Conservation (phyloP, 2,329 filamentous ascomycete genomes). For the Talaromyces sp. region DNA sequence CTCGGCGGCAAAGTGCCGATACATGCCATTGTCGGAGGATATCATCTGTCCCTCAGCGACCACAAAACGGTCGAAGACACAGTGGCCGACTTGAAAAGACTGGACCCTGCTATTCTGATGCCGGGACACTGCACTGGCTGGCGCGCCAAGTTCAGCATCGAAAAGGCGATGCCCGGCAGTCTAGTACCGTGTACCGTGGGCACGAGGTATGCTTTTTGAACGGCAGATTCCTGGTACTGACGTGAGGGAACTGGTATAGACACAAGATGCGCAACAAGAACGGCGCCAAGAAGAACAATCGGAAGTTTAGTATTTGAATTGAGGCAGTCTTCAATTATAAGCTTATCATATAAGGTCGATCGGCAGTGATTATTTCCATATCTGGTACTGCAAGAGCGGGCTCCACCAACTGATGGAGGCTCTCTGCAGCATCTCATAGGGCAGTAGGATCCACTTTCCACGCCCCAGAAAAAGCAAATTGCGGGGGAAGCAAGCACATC, state of each 20-base stretch:
- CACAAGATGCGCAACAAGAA: not conserved
- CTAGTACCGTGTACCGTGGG: slow-evolving; percentile 49
- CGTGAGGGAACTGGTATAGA: not conserved
- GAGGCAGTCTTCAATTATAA: not conserved
- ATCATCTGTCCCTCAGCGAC: slow-evolving; percentile 46
- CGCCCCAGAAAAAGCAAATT: not conserved
- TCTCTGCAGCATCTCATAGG: not conserved
- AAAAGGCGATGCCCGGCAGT: slow-evolving; percentile 45
- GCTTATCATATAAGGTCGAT: not conserved
- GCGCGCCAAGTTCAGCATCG: slow-evolving; percentile 49
- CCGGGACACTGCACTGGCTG: slow-evolving; percentile 54
- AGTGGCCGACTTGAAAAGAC: slow-evolving; percentile 42
- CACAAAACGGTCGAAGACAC: slow-evolving; percentile 40
- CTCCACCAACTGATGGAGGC: not conserved
- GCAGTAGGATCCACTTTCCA: not conserved
- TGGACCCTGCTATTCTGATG: slow-evolving; percentile 45
- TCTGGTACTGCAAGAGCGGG: not conserved
- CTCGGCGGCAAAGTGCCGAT: slow-evolving; percentile 33
- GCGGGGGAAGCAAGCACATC: not conserved
- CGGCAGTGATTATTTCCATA: not conserved
- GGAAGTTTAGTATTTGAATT: not conserved
- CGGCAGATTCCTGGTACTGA: not conserved
- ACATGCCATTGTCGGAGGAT: slow-evolving; percentile 49
- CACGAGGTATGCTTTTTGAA: slow-evolving; percentile 34
- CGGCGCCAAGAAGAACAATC: not conserved